Base-by-base conservation (phyloP, 2,329 filamentous ascomycete species). In the Dactylonectria macrodidyma region DNA sequence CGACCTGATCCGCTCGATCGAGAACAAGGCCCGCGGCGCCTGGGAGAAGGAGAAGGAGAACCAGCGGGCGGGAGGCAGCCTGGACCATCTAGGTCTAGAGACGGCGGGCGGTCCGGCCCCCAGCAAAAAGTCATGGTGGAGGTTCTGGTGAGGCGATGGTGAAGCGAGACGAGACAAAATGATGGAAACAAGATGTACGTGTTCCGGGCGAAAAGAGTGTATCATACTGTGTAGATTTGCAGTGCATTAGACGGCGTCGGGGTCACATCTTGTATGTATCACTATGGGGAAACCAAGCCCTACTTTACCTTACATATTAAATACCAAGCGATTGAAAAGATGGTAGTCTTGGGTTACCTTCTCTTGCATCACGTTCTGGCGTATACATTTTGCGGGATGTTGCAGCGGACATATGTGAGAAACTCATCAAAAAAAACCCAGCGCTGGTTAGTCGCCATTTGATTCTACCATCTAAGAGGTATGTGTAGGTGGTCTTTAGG, bases 71-170 rank as follows among this genome's bases (percentile, higher is more conserved):
- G 87, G 87, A 22, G 88, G 87, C 2, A 83, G 82, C 57, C 76
- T 89, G 51, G 87, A 89, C 72, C 83, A 84, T 65, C 67, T 88
- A 3, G 87, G 86, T 0, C 74, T 84, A 34, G 80, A 83, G 36
- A 73, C 74, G 24, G 74, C 62, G 36, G 69, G 65, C 36, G 67
- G 67, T 22, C 75, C 73, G 69, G 63, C 76, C 38, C 59, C 77
- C 2, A 75, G 78, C 54, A 87, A 86, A 81, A 88, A 86, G 80
- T 81, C 85, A 80, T 87, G 83, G 83, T 87, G 84, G 84, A 86
- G 83, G 82, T 79, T 78, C 7, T 83, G 79, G 79, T 82, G 70
- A 76, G 51, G n/a, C n/a, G n/a, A 56, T 14, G 56, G 52, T 56
- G 65, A 56, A 51, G 26, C 63, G 81, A 76, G 68, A 68, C 58